These are phyloP conservation scores for Tetrapisispora namnaoensis DNA, from an alignment of 805 yeast genomes.

Conservation along the genomic window DNA sequence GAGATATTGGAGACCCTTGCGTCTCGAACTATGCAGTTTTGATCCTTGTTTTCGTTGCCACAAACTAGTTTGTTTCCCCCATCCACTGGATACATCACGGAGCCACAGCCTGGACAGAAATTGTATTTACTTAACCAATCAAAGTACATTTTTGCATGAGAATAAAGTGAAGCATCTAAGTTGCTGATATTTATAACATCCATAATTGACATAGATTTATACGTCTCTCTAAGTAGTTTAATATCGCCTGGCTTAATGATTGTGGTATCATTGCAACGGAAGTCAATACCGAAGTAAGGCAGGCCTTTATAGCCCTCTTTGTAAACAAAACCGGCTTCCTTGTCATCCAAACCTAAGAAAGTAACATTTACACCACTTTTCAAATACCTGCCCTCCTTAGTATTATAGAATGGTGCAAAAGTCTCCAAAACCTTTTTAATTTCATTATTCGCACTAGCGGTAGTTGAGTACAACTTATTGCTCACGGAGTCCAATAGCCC, in stretches of 20 bases:
- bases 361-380: constrained; percentile 15
- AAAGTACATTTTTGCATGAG: constrained; percentile 74
- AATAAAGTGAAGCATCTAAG: constrained; percentile 54
- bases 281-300: constrained; percentile 57
- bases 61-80: constrained; percentile 59
- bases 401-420: constrained; percentile 4
- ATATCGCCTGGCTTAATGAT: constrained; percentile 1
- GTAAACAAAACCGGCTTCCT: background rate
- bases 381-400: constrained; percentile 8
- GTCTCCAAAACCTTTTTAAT: background rate
- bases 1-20: constrained; percentile 60
- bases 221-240: background rate
- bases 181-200: constrained; percentile 16
- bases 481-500: constrained; percentile 14
- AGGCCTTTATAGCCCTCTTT: constrained; percentile 44
- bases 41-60: constrained; percentile 18
- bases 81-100: constrained; percentile 47
- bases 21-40: constrained; percentile 31
- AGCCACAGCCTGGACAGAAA: constrained; percentile 85
- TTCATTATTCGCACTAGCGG: constrained; percentile 3
- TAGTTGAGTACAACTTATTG: constrained; percentile 6
- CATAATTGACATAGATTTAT: background rate
- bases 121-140: constrained; percentile 74
- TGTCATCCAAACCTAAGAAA: constrained; percentile 17
- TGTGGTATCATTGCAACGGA: constrained; percentile 14